Evolutionary conservation across 2,329 filamentous ascomycete genomes (phyloP).

Genomic region (Fusarium sororula): DNA sequence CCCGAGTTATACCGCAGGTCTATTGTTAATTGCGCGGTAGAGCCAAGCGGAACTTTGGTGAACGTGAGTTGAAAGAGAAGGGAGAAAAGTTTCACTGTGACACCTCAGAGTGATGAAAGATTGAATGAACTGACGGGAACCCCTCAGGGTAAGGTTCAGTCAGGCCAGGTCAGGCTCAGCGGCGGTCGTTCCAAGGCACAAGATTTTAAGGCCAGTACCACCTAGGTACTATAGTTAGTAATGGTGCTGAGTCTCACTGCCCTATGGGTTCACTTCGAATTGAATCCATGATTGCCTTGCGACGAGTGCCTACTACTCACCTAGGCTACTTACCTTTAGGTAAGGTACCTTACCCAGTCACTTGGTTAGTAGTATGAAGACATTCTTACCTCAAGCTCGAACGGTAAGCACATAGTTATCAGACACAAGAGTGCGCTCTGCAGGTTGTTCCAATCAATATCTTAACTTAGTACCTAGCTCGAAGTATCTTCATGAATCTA

Average conservation of each 20-base stretch:
- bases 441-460: neutral
- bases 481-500: neutral
- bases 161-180: neutral
- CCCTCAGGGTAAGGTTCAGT: slow-evolving; percentile 12
- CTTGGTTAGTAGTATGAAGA: neutral
- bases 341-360: too few relatives aligned
- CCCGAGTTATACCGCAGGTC: slow-evolving; percentile 7
- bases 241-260: neutral
- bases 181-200: slow-evolving; percentile 7
- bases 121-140: neutral
- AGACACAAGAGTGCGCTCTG: neutral
- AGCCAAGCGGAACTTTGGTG: slow-evolving; percentile 12
- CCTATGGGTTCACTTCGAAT: slow-evolving; percentile 32
- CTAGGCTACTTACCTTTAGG: neutral
- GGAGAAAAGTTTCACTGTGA: slow-evolving; percentile 3
- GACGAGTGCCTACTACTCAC: neutral
- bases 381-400: neutral
- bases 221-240: neutral
- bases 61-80: slow-evolving; percentile 1
- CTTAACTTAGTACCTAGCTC: neutral
- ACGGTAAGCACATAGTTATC: slow-evolving; percentile 15
- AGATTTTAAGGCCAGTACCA: neutral
- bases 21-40: slow-evolving; percentile 27
- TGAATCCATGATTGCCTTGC: neutral
- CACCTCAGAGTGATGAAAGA: neutral